These are phyloP conservation scores for Aotearoamyces nothofagi DNA, from an alignment of 2,329 filamentous ascomycete genomes.

Conservation along the genomic window DNA sequence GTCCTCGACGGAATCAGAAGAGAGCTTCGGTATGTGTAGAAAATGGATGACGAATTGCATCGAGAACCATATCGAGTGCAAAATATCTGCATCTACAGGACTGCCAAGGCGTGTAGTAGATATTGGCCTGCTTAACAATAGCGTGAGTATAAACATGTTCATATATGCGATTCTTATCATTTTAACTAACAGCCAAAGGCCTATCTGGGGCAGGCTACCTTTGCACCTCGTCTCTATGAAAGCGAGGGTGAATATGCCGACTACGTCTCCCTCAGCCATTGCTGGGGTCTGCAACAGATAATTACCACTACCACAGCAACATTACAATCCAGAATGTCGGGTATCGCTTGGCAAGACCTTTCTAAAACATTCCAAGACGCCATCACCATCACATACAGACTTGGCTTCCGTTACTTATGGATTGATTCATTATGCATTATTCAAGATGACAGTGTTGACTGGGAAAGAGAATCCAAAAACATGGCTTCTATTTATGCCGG, in stretches of 20 bases:
- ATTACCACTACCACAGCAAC: not conserved
- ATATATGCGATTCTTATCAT: no score
- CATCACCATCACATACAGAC: slow-evolving; percentile 1
- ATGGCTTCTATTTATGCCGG: slow-evolving; percentile 4
- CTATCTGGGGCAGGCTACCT: no score
- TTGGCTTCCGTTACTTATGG: slow-evolving; percentile 5
- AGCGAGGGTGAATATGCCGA: slow-evolving; percentile 1
- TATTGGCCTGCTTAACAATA: no score
- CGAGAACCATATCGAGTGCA: no score
- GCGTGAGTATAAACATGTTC: no score
- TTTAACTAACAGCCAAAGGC: no score
- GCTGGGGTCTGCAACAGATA: slow-evolving; percentile 2
- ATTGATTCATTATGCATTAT: slow-evolving; percentile 5
- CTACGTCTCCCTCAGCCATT: slow-evolving; percentile 2
- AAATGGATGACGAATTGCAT: no score
- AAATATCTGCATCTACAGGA: no score
- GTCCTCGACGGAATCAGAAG: no score
- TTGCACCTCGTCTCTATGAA: slow-evolving; percentile 4
- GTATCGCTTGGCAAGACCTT: not conserved
- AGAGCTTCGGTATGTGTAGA: no score
- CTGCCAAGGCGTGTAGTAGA: no score
- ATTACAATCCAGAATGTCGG: not conserved
- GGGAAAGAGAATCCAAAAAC: slow-evolving; percentile 1
- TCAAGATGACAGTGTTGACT: slow-evolving; percentile 3
- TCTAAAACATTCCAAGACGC: slow-evolving; percentile 5